phyloP scores from a whole-genome alignment of 768 basidiomycete species.

The Boletus rex-veris region DNA sequence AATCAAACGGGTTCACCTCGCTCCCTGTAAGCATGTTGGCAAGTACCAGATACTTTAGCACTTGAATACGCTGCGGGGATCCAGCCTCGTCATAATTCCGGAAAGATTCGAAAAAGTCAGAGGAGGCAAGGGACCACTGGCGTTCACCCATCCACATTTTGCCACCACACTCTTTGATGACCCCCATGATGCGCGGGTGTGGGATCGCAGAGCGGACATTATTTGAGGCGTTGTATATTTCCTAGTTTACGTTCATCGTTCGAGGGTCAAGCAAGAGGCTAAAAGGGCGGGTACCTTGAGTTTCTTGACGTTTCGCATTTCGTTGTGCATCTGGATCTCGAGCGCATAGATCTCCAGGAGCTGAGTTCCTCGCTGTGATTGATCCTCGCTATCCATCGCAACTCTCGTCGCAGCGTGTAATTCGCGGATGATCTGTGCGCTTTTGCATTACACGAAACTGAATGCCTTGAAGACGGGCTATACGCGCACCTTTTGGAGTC shows the following conservation, averaged over 20 bases:
- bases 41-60: conserved; percentile 95
- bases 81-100: conserved; percentile 98
- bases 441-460: background rate
- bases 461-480: background rate
- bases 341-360: conserved; percentile 96
- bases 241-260: conserved; percentile 45
- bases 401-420: conserved; percentile 63
- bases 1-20: conserved; percentile 98
- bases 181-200: conserved; percentile 97
- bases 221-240: conserved; percentile 95
- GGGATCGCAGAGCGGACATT: conserved; percentile 94
- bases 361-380: conserved; percentile 92
- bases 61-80: conserved; percentile 93
- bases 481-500: conserved; percentile 68
- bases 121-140: conserved; percentile 96
- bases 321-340: conserved; percentile 99
- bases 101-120: conserved; percentile 99
- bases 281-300: conserved; percentile 59
- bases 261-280: background rate
- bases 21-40: conserved; percentile 98
- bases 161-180: conserved; percentile 98
- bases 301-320: conserved; percentile 93
- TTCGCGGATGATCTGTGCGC: conserved; percentile 66
- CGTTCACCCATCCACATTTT: conserved; percentile 99
- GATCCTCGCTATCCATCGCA: conserved; percentile 65